Base-by-base conservation (phyloP, 2,329 filamentous ascomycete species). In the Aspergillus calidoustus region DNA sequence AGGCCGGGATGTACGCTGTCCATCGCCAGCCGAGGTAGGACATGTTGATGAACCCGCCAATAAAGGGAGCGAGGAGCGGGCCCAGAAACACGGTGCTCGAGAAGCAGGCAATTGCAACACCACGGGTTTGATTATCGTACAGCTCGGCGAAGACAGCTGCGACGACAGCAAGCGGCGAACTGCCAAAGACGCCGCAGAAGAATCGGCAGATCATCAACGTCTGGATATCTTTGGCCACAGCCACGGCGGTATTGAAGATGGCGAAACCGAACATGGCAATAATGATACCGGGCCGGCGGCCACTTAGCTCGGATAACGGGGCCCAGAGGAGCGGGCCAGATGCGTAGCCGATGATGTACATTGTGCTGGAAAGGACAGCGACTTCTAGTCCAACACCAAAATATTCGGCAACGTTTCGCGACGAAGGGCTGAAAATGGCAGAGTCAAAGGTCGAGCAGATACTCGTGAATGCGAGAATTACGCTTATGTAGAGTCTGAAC, bases 401-500 rank as follows among this genome's bases (percentile, higher is more conserved):
- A 17, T 81, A 72, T 3, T 57, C 50, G 9, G 86, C 82, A 5
- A 91, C 81, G 22, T 78, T 69, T 13, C 64, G 62, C 1, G 87
- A 90, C 5, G 88, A 88, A 30, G 86, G 79, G 3, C 88, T 90
- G 77, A 91, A 91, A 70, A 91, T 86, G 74, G 85, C 88, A 2
- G 71, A 74, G 1, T 79, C 80, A 15, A 41, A 41, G 1, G 34
- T 41, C 11, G 34, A 41, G 4, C 34, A 41, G 9, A 41, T 41
- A 17, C 34, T 41, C 34, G 34, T 41, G 34, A 41, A 41, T 13
- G 34, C 34, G 34, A 41, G 34, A 5, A 41, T 41, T 15, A 15
- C 34, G 34, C 34, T 41, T 13, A 41, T 41, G 11, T 59, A 84
- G 84, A 1, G 82, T 81, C 49, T 80, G 84, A 17, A 41, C 13